phyloP scores from a whole-genome alignment of 495 filamentous ascomycete genomes.

The Lentithecium fluviatile region DNA sequence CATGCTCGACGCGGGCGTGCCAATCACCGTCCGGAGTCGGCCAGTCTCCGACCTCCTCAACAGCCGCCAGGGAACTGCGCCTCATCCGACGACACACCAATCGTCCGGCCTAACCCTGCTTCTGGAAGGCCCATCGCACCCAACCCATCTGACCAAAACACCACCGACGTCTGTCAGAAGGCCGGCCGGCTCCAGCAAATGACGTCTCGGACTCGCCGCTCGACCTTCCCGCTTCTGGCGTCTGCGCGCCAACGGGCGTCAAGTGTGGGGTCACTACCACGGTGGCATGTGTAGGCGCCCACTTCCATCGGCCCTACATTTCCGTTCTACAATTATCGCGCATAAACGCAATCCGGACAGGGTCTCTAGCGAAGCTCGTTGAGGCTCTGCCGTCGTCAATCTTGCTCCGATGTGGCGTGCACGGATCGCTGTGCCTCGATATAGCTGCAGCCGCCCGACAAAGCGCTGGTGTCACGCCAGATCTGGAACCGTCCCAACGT shows the following conservation, averaged over 20 bases:
- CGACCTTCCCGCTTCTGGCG: neutral
- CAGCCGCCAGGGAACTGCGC: neutral
- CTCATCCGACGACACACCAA: conserved; percentile 1
- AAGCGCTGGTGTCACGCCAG: conserved; percentile 20
- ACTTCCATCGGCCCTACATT: conserved; percentile 1
- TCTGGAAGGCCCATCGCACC: conserved; percentile 12
- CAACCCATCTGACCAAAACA: no score
- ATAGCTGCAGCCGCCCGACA: conserved; percentile 27
- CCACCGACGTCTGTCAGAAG: no score
- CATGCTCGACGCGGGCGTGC: neutral
- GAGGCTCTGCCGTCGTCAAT: conserved; percentile 29
- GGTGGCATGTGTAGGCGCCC: neutral
- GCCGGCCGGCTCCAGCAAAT: neutral
- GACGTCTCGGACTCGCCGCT: conserved; percentile 27
- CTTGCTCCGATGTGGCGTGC: conserved; percentile 19
- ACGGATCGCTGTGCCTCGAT: conserved; percentile 9
- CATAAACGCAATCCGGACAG: neutral
- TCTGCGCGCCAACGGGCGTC: neutral
- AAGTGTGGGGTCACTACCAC: conserved; percentile 3
- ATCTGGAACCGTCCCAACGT: neutral
- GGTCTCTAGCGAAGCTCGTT: conserved; percentile 22
- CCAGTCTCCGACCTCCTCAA: neutral
- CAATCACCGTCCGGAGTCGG: conserved; percentile 11
- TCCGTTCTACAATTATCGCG: conserved; percentile 3
- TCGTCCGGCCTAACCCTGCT: neutral